A percentile compares a stretch with the other conserved stretches of the same genome.
phyloP scores from a whole-genome alignment of 2,329 filamentous ascomycete genomes.

The Aspergillus sergii region DNA sequence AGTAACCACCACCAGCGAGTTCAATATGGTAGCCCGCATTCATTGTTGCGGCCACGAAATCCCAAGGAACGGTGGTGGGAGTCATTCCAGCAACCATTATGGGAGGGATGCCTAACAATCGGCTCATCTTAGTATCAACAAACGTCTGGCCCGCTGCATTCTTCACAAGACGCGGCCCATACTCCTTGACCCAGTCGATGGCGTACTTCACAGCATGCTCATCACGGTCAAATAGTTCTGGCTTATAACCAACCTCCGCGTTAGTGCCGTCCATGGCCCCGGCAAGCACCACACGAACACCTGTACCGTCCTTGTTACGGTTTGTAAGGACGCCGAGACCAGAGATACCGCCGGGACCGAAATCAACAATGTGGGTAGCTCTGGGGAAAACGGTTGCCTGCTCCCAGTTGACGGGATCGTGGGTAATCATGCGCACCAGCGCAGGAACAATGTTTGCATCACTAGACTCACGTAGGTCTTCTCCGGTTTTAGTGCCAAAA shows the following conservation, averaged over 20 bases:
- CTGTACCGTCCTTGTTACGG: slow-evolving; percentile 98
- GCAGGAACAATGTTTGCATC: slow-evolving; percentile 80
- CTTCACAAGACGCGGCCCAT: slow-evolving; percentile 87
- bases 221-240: slow-evolving; percentile 95
- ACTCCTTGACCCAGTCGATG: slow-evolving; percentile 96
- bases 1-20: slow-evolving; percentile 87
- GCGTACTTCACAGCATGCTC: slow-evolving; percentile 94
- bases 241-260: slow-evolving; percentile 93
- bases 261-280: slow-evolving; percentile 91
- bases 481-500: slow-evolving; percentile 85
- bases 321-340: slow-evolving; percentile 95
- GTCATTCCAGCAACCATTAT: slow-evolving; percentile 94
- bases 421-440: slow-evolving; percentile 89
- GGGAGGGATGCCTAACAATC: slow-evolving; percentile 78
- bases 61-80: slow-evolving; percentile 82
- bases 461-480: slow-evolving; percentile 73
- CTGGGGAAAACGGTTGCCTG: slow-evolving; percentile 86
- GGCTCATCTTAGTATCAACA: slow-evolving; percentile 95
- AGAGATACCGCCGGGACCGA: slow-evolving; percentile 94
- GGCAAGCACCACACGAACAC: slow-evolving; percentile 92
- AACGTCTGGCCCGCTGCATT: slow-evolving; percentile 87
- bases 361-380: slow-evolving; percentile 94
- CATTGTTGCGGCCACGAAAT: slow-evolving; percentile 91
- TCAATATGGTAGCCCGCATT: slow-evolving; percentile 94
- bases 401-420: slow-evolving; percentile 95